phyloP scores from a whole-genome alignment of 2,329 filamentous ascomycete genomes.

The Corniculantispora saksenae region DNA sequence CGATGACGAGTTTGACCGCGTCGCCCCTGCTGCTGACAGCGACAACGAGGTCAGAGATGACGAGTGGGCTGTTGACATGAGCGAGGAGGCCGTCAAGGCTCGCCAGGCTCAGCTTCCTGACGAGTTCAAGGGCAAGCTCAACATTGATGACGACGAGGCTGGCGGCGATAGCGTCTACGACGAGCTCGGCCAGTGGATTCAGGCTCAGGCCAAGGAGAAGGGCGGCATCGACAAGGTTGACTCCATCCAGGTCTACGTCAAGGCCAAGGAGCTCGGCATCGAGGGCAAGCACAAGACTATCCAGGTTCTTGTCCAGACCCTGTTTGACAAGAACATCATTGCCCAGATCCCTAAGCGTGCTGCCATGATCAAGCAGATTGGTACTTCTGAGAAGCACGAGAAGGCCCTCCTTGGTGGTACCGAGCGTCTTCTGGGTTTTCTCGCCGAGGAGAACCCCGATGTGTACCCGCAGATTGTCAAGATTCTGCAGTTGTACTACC shows the following conservation, averaged over 20 bases:
- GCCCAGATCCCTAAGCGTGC: constrained; percentile 85
- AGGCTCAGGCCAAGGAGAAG: constrained; percentile 68
- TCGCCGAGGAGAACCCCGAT: constrained; percentile 75
- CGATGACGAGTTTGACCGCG: constrained; percentile 88
- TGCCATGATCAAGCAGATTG: constrained; percentile 86
- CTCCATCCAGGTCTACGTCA: constrained; percentile 90
- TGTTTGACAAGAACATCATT: constrained; percentile 89
- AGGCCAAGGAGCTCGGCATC: constrained; percentile 94
- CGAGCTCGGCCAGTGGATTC: constrained; percentile 89
- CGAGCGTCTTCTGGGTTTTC: constrained; percentile 78
- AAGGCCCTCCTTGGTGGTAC: constrained; percentile 94
- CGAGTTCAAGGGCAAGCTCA: constrained; percentile 90
- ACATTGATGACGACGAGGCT: constrained; percentile 76
- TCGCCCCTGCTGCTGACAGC: constrained; percentile 53
- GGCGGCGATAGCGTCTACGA: constrained; percentile 79
- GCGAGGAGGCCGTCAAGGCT: constrained; percentile 90
- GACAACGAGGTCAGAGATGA: constrained; percentile 74
- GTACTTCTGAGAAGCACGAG: constrained; percentile 89
- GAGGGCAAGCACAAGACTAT: constrained; percentile 93
- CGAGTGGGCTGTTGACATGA: constrained; percentile 96
- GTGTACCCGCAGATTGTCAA: constrained; percentile 76
- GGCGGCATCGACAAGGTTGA: constrained; percentile 77
- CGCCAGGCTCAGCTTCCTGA: constrained; percentile 90
- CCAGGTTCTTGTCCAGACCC: constrained; percentile 85
- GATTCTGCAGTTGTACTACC: constrained; percentile 86